phyloP scores from a whole-genome alignment of 2,329 filamentous ascomycete species.

The Ophiostoma montium region DNA sequence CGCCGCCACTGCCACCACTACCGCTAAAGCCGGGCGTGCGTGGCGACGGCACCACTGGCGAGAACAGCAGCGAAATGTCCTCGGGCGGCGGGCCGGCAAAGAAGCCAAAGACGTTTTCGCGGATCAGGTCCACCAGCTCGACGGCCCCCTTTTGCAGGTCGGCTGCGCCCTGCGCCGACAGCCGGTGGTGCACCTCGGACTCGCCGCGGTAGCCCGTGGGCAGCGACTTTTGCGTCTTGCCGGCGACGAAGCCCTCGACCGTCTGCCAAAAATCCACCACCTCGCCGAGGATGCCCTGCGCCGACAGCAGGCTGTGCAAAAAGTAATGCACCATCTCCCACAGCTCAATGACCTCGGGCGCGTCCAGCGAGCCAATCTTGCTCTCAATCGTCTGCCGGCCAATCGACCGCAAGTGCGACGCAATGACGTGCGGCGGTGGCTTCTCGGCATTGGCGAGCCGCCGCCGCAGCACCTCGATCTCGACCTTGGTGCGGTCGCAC shows the following conservation, averaged over 20 bases:
- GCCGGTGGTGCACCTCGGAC: conserved; percentile 65
- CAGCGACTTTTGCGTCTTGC: conserved; percentile 64
- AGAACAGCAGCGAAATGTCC: conserved; percentile 77
- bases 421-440: conserved; percentile 53
- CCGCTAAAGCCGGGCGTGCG: conserved; percentile 36
- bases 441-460: conserved; percentile 55
- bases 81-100: conserved; percentile 83
- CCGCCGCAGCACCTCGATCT: conserved; percentile 81
- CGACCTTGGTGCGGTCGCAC: conserved; percentile 75
- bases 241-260: conserved; percentile 77
- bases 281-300: conserved; percentile 73
- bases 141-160: conserved; percentile 65
- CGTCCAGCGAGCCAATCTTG: conserved; percentile 54
- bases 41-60: conserved; percentile 59
- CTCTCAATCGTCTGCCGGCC: conserved; percentile 49
- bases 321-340: conserved; percentile 82
- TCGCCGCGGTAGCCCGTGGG: conserved; percentile 71
- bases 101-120: conserved; percentile 65
- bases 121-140: conserved; percentile 70
- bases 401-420: conserved; percentile 62
- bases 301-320: conserved; percentile 58
- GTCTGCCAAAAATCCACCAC: conserved; percentile 90
- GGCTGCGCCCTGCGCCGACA: conserved; percentile 54
- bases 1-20: neutral
- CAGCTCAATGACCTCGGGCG: conserved; percentile 66